Percentiles rank a stretch among this genome's conserved stretches.
phyloP scores from a whole-genome alignment of 768 basidiomycete genomes.

The Lentinula boryana region DNA sequence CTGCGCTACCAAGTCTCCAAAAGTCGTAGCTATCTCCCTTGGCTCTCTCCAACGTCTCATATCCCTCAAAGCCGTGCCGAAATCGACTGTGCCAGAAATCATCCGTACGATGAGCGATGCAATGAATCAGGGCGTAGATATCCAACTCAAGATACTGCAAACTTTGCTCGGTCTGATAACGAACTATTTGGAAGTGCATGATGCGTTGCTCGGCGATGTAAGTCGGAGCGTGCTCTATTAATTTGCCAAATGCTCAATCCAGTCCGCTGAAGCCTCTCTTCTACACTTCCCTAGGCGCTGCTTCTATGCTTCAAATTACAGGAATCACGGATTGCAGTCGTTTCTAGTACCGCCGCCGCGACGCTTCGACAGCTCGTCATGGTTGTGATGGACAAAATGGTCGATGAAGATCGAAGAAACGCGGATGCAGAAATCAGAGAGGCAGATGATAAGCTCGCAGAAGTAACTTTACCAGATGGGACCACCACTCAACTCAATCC shows the following conservation, averaged over 20 bases:
- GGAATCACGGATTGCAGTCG: conserved; percentile 92
- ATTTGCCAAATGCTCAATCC: background rate
- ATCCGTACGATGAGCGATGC: conserved; percentile 83
- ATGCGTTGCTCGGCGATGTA: conserved; percentile 75
- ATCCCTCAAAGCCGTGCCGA: conserved; percentile 77
- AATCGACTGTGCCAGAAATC: conserved; percentile 71
- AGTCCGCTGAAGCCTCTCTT: background rate
- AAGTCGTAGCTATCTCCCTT: conserved; percentile 89
- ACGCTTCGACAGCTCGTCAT: conserved; percentile 94
- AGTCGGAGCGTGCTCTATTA: conserved; percentile 19
- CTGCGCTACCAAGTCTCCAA: conserved; percentile 87
- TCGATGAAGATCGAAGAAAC: conserved; percentile 60
- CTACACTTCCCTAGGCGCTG: conserved; percentile 52
- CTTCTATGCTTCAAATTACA: conserved; percentile 94
- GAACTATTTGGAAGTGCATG: conserved; percentile 74
- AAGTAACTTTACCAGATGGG: conserved; percentile 64
- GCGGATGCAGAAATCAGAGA: conserved; percentile 16
- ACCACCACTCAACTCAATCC: conserved; percentile 57
- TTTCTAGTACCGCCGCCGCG: conserved; percentile 95
- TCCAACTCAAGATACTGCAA: conserved; percentile 90
- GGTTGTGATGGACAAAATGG: conserved; percentile 96
- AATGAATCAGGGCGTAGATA: conserved; percentile 92
- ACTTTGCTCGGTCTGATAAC: conserved; percentile 89
- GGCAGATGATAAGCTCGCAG: conserved; percentile 22
- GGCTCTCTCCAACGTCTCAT: conserved; percentile 90